Conservation (phyloP, 1,284 basidiomycete genomes). For the Irpex lacteus region DNA sequence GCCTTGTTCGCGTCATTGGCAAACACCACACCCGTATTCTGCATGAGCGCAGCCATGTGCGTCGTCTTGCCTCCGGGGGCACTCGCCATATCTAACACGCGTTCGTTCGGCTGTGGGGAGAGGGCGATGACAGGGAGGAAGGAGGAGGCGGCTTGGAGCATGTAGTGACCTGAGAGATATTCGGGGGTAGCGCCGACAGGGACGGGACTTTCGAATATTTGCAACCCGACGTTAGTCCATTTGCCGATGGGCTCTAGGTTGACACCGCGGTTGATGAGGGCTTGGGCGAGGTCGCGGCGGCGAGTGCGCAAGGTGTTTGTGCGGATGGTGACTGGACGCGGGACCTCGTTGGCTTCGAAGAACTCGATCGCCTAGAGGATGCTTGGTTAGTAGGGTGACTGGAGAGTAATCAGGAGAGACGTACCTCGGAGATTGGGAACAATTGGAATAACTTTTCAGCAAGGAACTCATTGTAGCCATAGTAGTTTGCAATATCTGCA, state of each 20-base stretch:
- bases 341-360: conserved; percentile 97
- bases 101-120: conserved; percentile 89
- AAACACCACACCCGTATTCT: conserved; percentile 98
- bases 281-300: conserved; percentile 92
- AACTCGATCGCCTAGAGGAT: conserved; percentile 98
- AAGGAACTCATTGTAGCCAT: conserved; percentile 97
- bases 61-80: conserved; percentile 98
- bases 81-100: conserved; percentile 97
- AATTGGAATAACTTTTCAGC: conserved; percentile 93
- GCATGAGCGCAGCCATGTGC: conserved; percentile 93
- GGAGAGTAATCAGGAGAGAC: conserved; percentile 17
- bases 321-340: conserved; percentile 96
- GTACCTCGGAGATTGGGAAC: conserved; percentile 89
- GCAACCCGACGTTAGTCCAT: conserved; percentile 98
- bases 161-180: conserved; percentile 98
- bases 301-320: conserved; percentile 96
- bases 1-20: conserved; percentile 97
- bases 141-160: conserved; percentile 98
- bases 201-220: conserved; percentile 95
- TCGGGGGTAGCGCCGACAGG: conserved; percentile 98
- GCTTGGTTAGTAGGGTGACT: conserved; percentile 5
- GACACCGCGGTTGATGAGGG: conserved; percentile 93
- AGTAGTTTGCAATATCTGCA: conserved; percentile 89
- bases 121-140: conserved; percentile 99
- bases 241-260: conserved; percentile 98